These are phyloP conservation scores for Eucalyptus brandiana DNA, from an alignment of 345 rosid species.

Conservation along the genomic window DNA sequence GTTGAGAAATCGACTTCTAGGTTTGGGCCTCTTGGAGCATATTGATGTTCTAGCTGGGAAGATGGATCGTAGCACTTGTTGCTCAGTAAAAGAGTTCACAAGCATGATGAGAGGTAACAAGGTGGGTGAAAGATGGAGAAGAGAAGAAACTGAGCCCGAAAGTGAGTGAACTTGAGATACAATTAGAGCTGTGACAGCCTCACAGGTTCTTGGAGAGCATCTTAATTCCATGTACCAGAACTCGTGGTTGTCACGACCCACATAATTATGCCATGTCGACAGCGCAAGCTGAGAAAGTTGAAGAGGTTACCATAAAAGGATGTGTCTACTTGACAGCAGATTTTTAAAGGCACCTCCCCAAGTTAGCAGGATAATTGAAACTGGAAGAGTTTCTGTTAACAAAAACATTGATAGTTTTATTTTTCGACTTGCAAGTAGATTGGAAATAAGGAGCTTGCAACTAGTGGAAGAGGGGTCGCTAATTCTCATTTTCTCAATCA, in stretches of 20 bases:
- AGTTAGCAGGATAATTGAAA: background rate
- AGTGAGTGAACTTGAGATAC: conserved; percentile 11
- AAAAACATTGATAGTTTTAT: background rate
- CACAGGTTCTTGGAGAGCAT: background rate
- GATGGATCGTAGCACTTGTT: conserved; percentile 64
- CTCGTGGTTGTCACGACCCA: background rate
- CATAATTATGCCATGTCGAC: background rate
- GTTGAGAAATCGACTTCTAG: conserved; percentile 55
- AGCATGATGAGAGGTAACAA: conserved; percentile 51
- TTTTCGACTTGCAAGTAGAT: background rate
- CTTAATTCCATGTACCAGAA: background rate
- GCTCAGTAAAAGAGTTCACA: conserved; percentile 55
- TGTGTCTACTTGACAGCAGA: background rate
- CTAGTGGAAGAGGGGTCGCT: background rate
- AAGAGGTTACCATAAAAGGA: background rate
- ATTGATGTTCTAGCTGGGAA: conserved; percentile 58
- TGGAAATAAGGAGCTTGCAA: background rate
- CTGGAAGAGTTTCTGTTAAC: background rate
- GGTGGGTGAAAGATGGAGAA: conserved; percentile 3
- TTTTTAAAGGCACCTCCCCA: background rate
- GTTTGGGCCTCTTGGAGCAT: conserved; percentile 43
- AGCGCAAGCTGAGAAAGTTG: background rate
- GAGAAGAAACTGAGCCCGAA: conserved; percentile 25
- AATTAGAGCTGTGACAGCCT: background rate
- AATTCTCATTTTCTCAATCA: background rate